phyloP scores from a whole-genome alignment of 2,329 filamentous ascomycete genomes.

The Cercospora nicotianae region DNA sequence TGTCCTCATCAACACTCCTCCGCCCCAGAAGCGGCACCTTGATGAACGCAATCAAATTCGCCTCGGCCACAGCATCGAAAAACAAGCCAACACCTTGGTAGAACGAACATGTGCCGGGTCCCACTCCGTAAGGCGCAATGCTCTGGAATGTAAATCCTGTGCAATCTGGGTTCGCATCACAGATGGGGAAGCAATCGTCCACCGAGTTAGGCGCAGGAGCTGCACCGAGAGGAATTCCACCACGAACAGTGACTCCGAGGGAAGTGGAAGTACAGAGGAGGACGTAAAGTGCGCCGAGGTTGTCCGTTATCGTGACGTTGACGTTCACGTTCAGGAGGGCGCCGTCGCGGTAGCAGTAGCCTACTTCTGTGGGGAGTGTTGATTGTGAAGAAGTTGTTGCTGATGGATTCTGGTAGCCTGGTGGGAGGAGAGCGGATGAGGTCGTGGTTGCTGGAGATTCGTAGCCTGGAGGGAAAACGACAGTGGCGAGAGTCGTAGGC shows the following conservation, averaged over 20 bases:
- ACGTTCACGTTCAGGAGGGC: slow-evolving; percentile 4
- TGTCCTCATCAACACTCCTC: not conserved
- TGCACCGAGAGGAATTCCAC: not conserved
- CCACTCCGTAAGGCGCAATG: slow-evolving; percentile 2
- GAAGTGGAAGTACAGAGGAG: slow-evolving; percentile 6
- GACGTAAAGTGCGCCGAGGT: slow-evolving; percentile 6
- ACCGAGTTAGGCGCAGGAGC: slow-evolving; percentile 9
- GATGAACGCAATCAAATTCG: slow-evolving; percentile 11
- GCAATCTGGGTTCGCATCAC: slow-evolving; percentile 1
- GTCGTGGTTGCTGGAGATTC: not conserved
- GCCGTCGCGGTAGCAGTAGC: slow-evolving; percentile 12
- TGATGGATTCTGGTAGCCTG: not conserved
- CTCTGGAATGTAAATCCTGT: slow-evolving; percentile 17
- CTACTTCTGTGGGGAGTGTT: not conserved
- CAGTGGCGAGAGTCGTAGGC: not conserved
- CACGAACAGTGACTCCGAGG: slow-evolving; percentile 1
- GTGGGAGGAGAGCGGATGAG: not conserved
- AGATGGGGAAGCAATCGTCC: slow-evolving; percentile 9
- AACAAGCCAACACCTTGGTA: not conserved
- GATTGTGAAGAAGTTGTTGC: not conserved
- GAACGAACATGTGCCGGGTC: slow-evolving; percentile 2
- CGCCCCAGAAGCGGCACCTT: not conserved
- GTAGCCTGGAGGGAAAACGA: not conserved
- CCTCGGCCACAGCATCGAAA: not conserved
- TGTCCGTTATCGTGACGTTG: slow-evolving; percentile 13